Base-by-base conservation (phyloP, 2,329 filamentous ascomycete species). In the Hymenoscyphus scutula region DNA sequence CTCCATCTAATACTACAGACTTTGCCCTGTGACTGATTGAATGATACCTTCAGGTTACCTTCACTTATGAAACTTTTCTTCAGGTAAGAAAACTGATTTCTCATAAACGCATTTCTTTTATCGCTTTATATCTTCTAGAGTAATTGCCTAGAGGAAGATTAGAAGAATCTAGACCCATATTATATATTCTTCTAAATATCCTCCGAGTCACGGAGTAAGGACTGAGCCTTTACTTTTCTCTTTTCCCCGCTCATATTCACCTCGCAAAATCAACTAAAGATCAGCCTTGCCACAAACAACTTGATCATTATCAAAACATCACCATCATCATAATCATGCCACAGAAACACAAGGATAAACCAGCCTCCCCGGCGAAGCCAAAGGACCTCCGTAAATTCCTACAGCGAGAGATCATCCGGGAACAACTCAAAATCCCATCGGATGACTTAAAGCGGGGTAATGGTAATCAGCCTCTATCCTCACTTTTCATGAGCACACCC, bases 361-460 rank as follows among this genome's bases (percentile, higher is more conserved):
- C 41, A 11, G 11, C 19, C 41, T 48, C 19, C n/a, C 27, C 38
- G 23, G 15, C 10, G 5, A 58, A 29, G 23, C 56, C 34, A 15
- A 58, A 41, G 30, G 29, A 58, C 15, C 41, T 59, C 27, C 38
- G 41, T 11, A 30, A 23, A 15, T 59, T 59, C 38, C 41, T 59
- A 1, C 38, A 23, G 23, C 25, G 32, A n/a, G 57, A 59, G 13
- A 32, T 51, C n/a, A 13, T 53, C 13, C 38, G 32, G 3, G 27
- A 25, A 11, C 57, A 53, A 30, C 38, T 59, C 17, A 51, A 59
- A 59, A 17, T 11, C 41, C 57, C 57, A 3, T 19, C 57, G n/a
- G 29, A 53, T 53, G 32, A 17, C 23, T 17, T 29, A 15, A 37
- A 58, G 45, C 30, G 48, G 27, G 37, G 38, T 15, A 53, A 48